A percentile compares a stretch with the other conserved stretches of the same genome.
phyloP scores from a whole-genome alignment of 2,329 filamentous ascomycete species.

The Trichophyton equinum region DNA sequence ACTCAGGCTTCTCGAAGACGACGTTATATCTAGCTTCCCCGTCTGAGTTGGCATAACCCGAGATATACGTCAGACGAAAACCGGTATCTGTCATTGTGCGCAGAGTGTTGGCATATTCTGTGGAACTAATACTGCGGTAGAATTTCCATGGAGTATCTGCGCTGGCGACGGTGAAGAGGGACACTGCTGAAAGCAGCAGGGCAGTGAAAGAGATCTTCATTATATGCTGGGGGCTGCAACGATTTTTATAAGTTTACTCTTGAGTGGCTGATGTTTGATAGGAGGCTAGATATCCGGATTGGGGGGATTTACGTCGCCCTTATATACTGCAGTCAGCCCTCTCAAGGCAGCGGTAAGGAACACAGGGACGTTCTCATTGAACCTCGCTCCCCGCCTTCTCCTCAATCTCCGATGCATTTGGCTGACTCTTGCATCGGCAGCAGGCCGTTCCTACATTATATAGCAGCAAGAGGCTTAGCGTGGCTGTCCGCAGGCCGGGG shows the following conservation, averaged over 20 bases:
- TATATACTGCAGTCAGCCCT: background rate
- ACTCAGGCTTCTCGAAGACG: conserved; percentile 7
- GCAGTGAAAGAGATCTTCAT: background rate
- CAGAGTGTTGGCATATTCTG: background rate
- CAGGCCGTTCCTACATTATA: background rate
- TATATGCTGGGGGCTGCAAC: background rate
- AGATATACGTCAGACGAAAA: background rate
- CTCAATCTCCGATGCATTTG: background rate
- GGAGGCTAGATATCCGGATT: background rate
- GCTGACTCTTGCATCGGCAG: background rate
- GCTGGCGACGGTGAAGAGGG: background rate
- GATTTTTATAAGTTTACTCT: background rate
- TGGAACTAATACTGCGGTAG: background rate
- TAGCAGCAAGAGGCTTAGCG: background rate
- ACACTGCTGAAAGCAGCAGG: background rate
- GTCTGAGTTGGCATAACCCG: background rate
- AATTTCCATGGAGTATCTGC: background rate
- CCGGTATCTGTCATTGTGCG: background rate
- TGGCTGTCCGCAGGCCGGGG: background rate
- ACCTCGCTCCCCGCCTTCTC: background rate
- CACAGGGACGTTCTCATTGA: background rate
- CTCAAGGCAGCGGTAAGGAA: background rate
- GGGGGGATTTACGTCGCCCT: background rate
- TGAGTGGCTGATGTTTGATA: background rate
- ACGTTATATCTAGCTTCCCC: conserved; percentile 3